Percentiles rank a stretch among this genome's conserved stretches.
Conservation (phyloP, 208 protist species). For the Trypanosoma caninum region DNA sequence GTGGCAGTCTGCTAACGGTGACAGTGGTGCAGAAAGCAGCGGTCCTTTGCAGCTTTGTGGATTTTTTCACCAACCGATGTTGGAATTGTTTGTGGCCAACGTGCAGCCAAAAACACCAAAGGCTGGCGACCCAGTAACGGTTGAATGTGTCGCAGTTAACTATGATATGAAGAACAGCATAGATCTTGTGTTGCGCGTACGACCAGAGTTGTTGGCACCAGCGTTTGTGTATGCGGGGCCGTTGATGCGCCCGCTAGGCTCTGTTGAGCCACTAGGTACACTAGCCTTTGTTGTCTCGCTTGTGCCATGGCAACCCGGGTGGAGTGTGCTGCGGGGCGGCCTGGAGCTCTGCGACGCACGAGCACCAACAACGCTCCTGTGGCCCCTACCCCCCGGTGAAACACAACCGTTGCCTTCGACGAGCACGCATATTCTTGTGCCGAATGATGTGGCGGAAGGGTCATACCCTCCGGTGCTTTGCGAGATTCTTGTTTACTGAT, state of each 20-base stretch:
- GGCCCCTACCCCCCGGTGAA: conserved; percentile 27
- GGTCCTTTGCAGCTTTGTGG: conserved; percentile 28
- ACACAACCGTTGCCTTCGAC: conserved; percentile 7
- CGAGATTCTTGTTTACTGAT: conserved; percentile 42
- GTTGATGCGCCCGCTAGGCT: conserved; percentile 36
- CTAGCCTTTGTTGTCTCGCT: conserved; percentile 43
- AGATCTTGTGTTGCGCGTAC: conserved; percentile 56
- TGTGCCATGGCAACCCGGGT: conserved; percentile 62
- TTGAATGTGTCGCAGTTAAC: conserved; percentile 33
- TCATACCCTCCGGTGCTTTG: conserved; percentile 35
- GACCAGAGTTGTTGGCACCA: conserved; percentile 56
- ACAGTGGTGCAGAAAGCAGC: conserved; percentile 40
- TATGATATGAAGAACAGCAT: conserved; percentile 24
- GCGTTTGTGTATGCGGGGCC: conserved; percentile 62
- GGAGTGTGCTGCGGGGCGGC: conserved; percentile 36
- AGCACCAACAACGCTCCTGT: conserved; percentile 32
- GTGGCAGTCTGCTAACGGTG: conserved; percentile 49
- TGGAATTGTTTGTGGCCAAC: conserved; percentile 30
- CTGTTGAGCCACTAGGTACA: conserved; percentile 22
- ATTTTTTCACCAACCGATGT: conserved; percentile 24
- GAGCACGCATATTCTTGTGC: conserved; percentile 1
- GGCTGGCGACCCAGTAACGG: conserved; percentile 29
- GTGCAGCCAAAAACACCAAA: conserved; percentile 11
- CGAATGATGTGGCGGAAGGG: conserved; percentile 18
- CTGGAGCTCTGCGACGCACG: conserved; percentile 51